A percentile compares a stretch with the other conserved stretches of the same genome.
Evolutionary conservation across 2,329 filamentous ascomycete genomes (phyloP).

Genomic region (Aspergillus luchuensis): DNA sequence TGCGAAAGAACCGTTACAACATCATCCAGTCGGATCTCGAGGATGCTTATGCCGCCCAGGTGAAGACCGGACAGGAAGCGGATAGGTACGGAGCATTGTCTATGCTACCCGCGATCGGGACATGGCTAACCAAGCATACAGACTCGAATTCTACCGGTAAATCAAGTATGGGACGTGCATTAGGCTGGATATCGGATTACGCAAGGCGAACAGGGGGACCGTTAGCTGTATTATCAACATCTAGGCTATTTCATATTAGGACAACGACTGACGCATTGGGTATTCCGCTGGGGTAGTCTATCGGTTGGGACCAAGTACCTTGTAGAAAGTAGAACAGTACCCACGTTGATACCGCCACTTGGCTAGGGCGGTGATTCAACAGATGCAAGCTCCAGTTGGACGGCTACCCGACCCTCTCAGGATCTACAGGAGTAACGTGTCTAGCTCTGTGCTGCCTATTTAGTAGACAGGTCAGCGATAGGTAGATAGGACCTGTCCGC

Average conservation of each 20-base stretch:
- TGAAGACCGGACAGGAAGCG: constrained; percentile 76
- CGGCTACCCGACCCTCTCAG: background rate
- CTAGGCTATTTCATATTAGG: constrained; percentile 21
- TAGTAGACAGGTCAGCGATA: background rate
- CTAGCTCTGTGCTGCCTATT: background rate
- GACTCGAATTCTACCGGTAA: constrained; percentile 87
- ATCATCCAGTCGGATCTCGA: constrained; percentile 97
- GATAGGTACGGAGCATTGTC: constrained; percentile 52
- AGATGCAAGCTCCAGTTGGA: background rate
- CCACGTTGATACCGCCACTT: background rate
- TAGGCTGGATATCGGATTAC: constrained; percentile 18
- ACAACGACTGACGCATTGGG: constrained; percentile 18
- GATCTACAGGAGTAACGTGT: background rate
- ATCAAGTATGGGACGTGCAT: constrained; percentile 15
- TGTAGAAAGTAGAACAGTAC: background rate
- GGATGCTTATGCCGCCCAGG: constrained; percentile 94
- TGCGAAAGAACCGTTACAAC: constrained; percentile 98
- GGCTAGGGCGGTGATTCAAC: background rate
- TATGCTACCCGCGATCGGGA: constrained; percentile 12
- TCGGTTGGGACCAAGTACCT: background rate
- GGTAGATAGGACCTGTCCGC: constrained; percentile 2
- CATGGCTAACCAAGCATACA: constrained; percentile 55
- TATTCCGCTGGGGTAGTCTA: constrained; percentile 1
- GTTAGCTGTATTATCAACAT: constrained; percentile 35
- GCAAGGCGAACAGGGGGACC: constrained; percentile 26